phyloP scores from a whole-genome alignment of 306 rosid species.

The Corylus heterophylla region DNA sequence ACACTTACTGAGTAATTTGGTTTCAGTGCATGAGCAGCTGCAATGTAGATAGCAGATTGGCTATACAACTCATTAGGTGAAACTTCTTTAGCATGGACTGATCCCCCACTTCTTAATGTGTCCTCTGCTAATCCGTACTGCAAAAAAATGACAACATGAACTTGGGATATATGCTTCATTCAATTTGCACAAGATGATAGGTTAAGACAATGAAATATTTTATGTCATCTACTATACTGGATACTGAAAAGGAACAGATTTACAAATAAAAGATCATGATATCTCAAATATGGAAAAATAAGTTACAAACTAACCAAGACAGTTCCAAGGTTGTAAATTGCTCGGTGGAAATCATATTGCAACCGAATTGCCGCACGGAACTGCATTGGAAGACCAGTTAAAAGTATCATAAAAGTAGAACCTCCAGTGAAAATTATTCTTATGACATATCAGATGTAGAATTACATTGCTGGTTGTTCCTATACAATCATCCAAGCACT shows the following conservation, averaged over 20 bases:
- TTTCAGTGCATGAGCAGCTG: constrained; percentile 98
- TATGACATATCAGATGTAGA: constrained; percentile 20
- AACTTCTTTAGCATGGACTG: constrained; percentile 63
- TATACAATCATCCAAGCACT: constrained; percentile 10
- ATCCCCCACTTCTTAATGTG: constrained; percentile 90
- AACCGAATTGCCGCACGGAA: constrained; percentile 96
- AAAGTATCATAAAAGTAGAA: constrained; percentile 22
- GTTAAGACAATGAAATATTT: constrained; percentile 20
- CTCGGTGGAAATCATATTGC: constrained; percentile 99
- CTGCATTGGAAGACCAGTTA: constrained; percentile 56
- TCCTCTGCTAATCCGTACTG: constrained; percentile 99
- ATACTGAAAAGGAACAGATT: neutral
- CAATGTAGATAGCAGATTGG: constrained; percentile 98
- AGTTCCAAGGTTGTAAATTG: constrained; percentile 98
- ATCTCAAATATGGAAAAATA: constrained; percentile 27
- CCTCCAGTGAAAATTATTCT: neutral
- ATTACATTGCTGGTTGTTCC: constrained; percentile 19
- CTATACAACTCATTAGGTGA: constrained; percentile 92
- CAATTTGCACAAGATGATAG: constrained; percentile 17
- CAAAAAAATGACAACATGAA: constrained; percentile 24
- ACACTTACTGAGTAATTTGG: constrained; percentile 83
- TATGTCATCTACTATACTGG: neutral
- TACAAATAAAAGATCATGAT: neutral
- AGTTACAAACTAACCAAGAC: constrained; percentile 76
- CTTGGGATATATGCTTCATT: constrained; percentile 18